These are phyloP conservation scores for Arachnopeziza araneosa DNA, from an alignment of 2,329 filamentous ascomycete species.

Conservation along the genomic window DNA sequence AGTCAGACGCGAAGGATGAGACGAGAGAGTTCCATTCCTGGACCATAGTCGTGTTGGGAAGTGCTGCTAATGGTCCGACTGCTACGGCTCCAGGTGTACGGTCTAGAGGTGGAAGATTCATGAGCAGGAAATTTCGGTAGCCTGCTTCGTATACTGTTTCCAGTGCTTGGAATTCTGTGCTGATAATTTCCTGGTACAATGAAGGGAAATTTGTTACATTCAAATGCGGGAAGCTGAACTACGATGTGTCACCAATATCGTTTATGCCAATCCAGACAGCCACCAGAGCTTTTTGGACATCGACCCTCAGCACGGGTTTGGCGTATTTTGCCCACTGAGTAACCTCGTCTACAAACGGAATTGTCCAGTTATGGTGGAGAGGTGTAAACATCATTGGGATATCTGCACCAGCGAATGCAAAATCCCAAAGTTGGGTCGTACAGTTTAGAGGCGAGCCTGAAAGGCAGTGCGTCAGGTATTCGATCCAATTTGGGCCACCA, in stretches of 20 bases:
- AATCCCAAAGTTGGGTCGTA: constrained; percentile 47
- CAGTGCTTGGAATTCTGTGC: constrained; percentile 37
- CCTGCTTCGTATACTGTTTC: constrained; percentile 37
- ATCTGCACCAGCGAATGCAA: constrained; percentile 49
- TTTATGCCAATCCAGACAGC: constrained; percentile 53
- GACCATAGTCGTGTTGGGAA: constrained; percentile 42
- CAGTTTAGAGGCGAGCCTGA: constrained; percentile 40
- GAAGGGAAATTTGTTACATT: constrained; percentile 36
- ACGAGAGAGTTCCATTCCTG: constrained; percentile 39
- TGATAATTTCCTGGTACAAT: constrained; percentile 40
- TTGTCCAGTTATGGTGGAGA: constrained; percentile 46
- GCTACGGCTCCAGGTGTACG: background rate
- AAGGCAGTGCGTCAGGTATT: constrained; percentile 48
- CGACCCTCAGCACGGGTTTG: constrained; percentile 15
- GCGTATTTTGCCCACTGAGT: constrained; percentile 42
- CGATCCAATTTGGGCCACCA: constrained; percentile 50
- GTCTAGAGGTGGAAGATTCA: constrained; percentile 47
- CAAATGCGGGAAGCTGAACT: constrained; percentile 35
- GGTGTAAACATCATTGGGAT: constrained; percentile 40
- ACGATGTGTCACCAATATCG: constrained; percentile 46
- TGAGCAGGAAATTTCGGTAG: constrained; percentile 42
- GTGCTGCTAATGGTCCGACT: background rate
- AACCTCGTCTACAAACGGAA: constrained; percentile 45
- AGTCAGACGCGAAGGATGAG: constrained; percentile 7
- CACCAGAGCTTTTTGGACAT: constrained; percentile 38